Evolutionary conservation across 257 asterid genomes (phyloP).

Genomic region (Mitragyna speciosa): DNA sequence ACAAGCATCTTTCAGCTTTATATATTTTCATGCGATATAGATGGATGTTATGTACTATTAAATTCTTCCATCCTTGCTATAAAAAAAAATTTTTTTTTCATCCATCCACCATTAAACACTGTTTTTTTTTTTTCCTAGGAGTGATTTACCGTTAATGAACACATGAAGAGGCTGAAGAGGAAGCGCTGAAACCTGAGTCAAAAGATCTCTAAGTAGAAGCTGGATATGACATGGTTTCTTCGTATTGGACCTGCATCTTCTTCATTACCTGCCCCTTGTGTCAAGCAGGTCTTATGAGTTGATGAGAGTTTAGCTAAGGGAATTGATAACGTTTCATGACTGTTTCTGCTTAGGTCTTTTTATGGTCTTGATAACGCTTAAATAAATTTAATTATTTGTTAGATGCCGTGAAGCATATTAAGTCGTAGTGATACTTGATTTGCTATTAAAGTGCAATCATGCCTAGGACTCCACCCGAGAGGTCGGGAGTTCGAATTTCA

Average conservation of each 20-base stretch:
- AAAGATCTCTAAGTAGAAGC: conserved; percentile 42
- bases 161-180: conserved; percentile 52
- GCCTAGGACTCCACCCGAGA: no score
- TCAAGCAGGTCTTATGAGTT: not conserved
- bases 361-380: not conserved
- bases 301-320: not conserved
- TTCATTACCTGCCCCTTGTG: not conserved
- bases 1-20: no score
- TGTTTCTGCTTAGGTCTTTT: not conserved
- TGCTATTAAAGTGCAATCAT: no score
- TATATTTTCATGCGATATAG: no score
- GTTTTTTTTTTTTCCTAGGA: not conserved
- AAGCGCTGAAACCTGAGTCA: conserved; percentile 52
- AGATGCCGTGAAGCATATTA: not conserved
- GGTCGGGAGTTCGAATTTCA: no score
- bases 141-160: conserved; percentile 41
- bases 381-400: not conserved
- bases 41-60: not conserved
- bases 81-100: no score
- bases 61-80: not conserved
- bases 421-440: not conserved
- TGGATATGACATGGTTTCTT: not conserved
- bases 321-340: not conserved
- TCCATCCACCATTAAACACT: not conserved
- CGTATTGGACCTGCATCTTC: no score